phyloP scores from a whole-genome alignment of 306 rosid species.

The Astragalus glycyphyllos region DNA sequence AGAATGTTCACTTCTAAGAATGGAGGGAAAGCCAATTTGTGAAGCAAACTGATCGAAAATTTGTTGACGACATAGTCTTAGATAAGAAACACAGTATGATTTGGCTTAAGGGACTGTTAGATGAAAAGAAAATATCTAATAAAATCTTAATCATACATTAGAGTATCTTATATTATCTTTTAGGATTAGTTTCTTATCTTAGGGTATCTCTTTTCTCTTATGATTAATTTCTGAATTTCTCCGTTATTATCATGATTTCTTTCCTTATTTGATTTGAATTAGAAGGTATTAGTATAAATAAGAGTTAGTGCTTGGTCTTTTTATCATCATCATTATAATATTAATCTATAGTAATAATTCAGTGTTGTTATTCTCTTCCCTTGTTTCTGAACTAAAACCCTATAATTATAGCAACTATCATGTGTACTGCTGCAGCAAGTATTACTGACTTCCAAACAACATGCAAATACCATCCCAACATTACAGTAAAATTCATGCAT shows the following conservation, averaged over 20 bases:
- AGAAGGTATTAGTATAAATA: too few relatives aligned
- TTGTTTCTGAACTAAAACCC: not conserved
- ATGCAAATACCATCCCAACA: conserved; percentile 27
- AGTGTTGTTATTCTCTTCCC: not conserved
- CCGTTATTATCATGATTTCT: too few relatives aligned
- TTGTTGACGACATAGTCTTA: not conserved
- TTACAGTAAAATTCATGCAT: conserved; percentile 25
- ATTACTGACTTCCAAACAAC: not conserved
- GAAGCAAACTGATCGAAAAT: not conserved
- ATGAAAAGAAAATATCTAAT: too few relatives aligned
- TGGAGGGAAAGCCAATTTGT: not conserved
- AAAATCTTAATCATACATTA: too few relatives aligned
- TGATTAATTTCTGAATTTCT: too few relatives aligned
- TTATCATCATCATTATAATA: too few relatives aligned
- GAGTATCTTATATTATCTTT: too few relatives aligned
- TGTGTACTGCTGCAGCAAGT: conserved; percentile 12
- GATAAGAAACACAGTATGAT: not conserved
- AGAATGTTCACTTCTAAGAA: not conserved
- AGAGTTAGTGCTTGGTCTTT: too few relatives aligned
- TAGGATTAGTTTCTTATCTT: too few relatives aligned
- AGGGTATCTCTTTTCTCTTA: too few relatives aligned
- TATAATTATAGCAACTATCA: not conserved
- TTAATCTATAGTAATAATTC: not conserved
- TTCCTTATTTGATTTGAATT: too few relatives aligned
- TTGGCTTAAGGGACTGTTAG: too few relatives aligned